A percentile compares a stretch with the other conserved stretches of the same genome.
These are phyloP conservation scores for Juglanconis juglandina DNA, from an alignment of 2,329 filamentous ascomycete genomes.

Conservation along the genomic window DNA sequence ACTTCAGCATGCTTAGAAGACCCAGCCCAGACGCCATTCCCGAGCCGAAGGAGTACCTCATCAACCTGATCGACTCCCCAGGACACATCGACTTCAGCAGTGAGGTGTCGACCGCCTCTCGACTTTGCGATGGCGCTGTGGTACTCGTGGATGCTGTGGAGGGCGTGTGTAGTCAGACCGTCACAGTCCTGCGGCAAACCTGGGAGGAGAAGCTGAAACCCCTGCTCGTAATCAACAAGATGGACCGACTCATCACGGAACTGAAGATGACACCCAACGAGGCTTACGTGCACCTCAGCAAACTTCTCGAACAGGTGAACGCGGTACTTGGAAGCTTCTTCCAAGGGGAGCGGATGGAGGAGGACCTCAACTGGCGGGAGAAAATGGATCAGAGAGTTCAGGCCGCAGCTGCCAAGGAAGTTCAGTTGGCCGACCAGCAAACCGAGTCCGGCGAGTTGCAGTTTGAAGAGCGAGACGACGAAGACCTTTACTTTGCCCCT, in stretches of 20 bases:
- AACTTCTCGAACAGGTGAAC: slow-evolving; percentile 92
- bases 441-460: slow-evolving; percentile 58
- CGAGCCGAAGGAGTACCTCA: slow-evolving; percentile 81
- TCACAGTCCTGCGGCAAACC: slow-evolving; percentile 89
- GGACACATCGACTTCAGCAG: slow-evolving; percentile 99
- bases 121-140: slow-evolving; percentile 89
- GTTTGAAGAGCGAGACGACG: slow-evolving; percentile 90
- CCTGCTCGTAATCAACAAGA: slow-evolving; percentile 95
- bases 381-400: slow-evolving; percentile 82
- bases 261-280: slow-evolving; percentile 88
- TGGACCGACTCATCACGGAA: slow-evolving; percentile 91
- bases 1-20: slow-evolving; percentile 85
- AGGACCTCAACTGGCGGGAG: slow-evolving; percentile 94
- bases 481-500: slow-evolving; percentile 95
- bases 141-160: slow-evolving; percentile 96
- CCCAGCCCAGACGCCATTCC: slow-evolving; percentile 64
- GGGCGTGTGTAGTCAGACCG: slow-evolving; percentile 96
- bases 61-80: slow-evolving; percentile 96
- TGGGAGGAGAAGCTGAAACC: slow-evolving; percentile 97
- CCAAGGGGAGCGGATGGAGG: slow-evolving; percentile 97
- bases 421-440: slow-evolving; percentile 44
- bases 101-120: slow-evolving; percentile 92
- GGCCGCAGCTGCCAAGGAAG: slow-evolving; percentile 63
- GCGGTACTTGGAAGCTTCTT: slow-evolving; percentile 97
- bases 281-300: slow-evolving; percentile 84